Conservation (phyloP, 805 yeast species). For the Spathaspora sp. region DNA sequence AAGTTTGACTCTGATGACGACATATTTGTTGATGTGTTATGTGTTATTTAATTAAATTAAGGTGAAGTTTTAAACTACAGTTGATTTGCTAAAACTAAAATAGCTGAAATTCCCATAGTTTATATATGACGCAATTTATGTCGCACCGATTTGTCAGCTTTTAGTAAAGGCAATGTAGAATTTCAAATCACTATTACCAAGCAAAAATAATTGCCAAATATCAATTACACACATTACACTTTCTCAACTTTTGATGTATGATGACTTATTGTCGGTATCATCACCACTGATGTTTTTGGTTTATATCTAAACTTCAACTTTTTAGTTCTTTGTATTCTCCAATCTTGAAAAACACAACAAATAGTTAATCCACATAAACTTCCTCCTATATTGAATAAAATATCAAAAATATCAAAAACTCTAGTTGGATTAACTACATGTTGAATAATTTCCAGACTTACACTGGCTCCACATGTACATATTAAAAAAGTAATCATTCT, state of each 20-base stretch:
- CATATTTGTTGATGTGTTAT: background rate
- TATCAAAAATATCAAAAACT: slow-evolving; percentile 48
- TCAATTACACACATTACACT: background rate
- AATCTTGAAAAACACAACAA: slow-evolving; percentile 5
- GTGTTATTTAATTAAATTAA: too few relatives aligned
- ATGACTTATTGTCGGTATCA: background rate
- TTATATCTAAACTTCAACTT: background rate
- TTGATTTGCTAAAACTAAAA: too few relatives aligned
- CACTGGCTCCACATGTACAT: slow-evolving; percentile 46
- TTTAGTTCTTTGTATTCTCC: background rate
- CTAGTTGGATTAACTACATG: slow-evolving; percentile 42
- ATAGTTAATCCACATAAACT: slow-evolving; percentile 21
- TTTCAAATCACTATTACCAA: background rate
- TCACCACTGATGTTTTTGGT: background rate
- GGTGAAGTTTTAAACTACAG: too few relatives aligned
- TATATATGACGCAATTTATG: background rate
- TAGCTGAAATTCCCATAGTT: too few relatives aligned
- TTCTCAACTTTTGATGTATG: background rate
- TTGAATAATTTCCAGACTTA: slow-evolving; percentile 52
- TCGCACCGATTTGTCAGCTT: background rate
- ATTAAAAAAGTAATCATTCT: slow-evolving; percentile 33
- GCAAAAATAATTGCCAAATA: background rate
- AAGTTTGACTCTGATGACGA: slow-evolving; percentile 5
- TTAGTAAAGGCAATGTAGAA: background rate
- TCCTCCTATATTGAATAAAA: slow-evolving; percentile 31